Base-by-base conservation (phyloP, 768 basidiomycete species). In the Paxillus rubicundulus region DNA sequence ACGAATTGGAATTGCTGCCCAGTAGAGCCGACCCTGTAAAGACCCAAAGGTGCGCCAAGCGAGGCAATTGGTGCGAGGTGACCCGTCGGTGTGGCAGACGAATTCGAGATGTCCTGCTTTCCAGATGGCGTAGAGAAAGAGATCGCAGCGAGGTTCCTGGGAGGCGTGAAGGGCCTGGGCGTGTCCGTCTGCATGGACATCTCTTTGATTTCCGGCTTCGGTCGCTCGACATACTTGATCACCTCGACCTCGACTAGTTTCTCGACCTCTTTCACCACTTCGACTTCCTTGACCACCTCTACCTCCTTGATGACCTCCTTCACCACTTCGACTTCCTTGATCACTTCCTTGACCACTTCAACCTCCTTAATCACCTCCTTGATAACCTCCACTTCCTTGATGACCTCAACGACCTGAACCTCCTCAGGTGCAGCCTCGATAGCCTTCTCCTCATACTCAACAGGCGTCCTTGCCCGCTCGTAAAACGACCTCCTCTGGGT, bases 101-200 rank as follows among this genome's bases (percentile, higher is more conserved):
- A 56, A 38, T 56, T 60, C 47, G 59, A 72, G 40, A 49, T 58
- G 49, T 57, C 64, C 50, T 51, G 70, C 51, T 44, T 64, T 12
- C 52, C 57, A 0, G 63, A 54, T 21, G 63, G 64, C 5, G 68
- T 64, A 6, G 64, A 64, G 16, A 63, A 51, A 8, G 62, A 52
- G 34, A 57, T 33, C 4, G 69, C 62, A 16, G 65, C 50, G 8
- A 72, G 58, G 10, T 67, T 54, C 20, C 72, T 68, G 1, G 68
- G 52, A 5, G 75, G 70, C n/a, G 68, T 56, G 18, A 60, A 46
- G 14, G 70, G 69, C 36, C 61, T 52, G 20, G 70, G 64, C 45
- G 78, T 77, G 55, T 93, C 91, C 1, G 90, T 92, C 72, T 93
- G 90, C 32, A 85, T 82, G 3, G 84, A 87, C 54, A 83, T 87